Base-by-base conservation (phyloP, 257 asterid species). In the Catharanthus roseus region DNA sequence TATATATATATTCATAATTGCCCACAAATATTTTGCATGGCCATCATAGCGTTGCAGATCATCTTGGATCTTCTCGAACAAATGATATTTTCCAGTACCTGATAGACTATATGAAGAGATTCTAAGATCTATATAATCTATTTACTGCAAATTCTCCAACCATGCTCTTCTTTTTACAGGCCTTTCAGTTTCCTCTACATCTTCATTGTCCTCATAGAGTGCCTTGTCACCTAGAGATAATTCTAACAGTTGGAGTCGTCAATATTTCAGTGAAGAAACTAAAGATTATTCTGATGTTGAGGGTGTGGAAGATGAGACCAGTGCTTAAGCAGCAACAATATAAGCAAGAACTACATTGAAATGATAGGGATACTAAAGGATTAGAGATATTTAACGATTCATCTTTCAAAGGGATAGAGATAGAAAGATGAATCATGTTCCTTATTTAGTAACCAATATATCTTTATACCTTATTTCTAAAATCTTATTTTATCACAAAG, bases 211-310 rank as follows among this genome's bases (percentile, higher is more conserved):
- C 80, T 87, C 96, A 44, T 88, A 97, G 1, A 82, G 83, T 85
- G 86, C 96, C 21, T 84, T 88, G 78, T 88, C 97, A 74, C 97
- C 98, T 29, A 80, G 86, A 81, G 83, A 91, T 75, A 74, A 83
- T 68, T 89, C 96, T 61, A 92, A 87, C 56, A 87, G 85, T 75
- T 92, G 89, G 95, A 92, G 98, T 75, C 92, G 90, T 67, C 93
- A 75, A 69, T n/a, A n/a, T n/a, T 82, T 81, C 65, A 82, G 74
- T 67, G 89, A 88, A 62, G 95, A 88, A n/a, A n/a, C n/a, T 57
- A 74, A 69, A 11, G 86, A 77, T 67, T 67, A 50, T n/a, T 51
- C 68, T n/a, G 70, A 84, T 65, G 72, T 76, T 67, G 90, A 83
- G 69, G 74, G 78, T 56, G 70, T 74, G n/a, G 81, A 82, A 80